Evolutionary conservation across 805 yeast genomes (phyloP).

Genomic region (Saturnispora besseyi): DNA sequence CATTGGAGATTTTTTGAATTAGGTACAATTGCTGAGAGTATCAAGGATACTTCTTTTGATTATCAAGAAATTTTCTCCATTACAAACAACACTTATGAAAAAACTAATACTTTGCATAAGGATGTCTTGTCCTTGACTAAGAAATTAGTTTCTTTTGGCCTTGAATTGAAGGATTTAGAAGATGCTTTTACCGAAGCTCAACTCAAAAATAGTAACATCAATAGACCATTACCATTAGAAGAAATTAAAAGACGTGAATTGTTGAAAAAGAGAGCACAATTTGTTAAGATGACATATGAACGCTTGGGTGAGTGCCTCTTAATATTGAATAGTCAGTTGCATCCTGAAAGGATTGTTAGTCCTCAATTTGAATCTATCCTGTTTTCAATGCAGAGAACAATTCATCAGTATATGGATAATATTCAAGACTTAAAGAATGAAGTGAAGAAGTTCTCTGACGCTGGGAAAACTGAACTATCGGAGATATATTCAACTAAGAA

Average conservation of each 20-base stretch:
- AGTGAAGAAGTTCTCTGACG: neutral
- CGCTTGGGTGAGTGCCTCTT: constrained; percentile 21
- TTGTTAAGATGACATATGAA: constrained; percentile 12
- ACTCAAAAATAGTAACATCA: neutral
- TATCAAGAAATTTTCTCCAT: neutral
- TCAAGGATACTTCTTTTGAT: constrained; percentile 4
- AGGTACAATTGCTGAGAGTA: constrained; percentile 13
- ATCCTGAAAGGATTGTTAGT: constrained; percentile 24
- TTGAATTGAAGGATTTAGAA: constrained; percentile 7
- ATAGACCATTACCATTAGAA: constrained; percentile 17
- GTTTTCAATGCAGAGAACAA: constrained; percentile 20
- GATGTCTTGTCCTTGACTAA: constrained; percentile 8
- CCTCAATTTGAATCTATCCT: constrained; percentile 23
- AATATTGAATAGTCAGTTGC: constrained; percentile 20
- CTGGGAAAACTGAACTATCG: neutral
- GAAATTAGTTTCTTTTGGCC: constrained; percentile 8
- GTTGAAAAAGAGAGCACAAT: constrained; percentile 13
- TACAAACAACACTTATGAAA: neutral
- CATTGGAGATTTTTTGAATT: constrained; percentile 27
- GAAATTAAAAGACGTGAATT: constrained; percentile 14
- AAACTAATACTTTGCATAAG: neutral
- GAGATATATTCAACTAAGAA: neutral
- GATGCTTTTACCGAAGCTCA: constrained; percentile 1
- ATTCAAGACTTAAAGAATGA: constrained; percentile 16
- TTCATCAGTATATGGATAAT: constrained; percentile 14